Evolutionary conservation across 2,329 filamentous ascomycete species (phyloP), one percentile per base, ranked within the genome.

Genomic region (Balansia obtecta): DNA sequence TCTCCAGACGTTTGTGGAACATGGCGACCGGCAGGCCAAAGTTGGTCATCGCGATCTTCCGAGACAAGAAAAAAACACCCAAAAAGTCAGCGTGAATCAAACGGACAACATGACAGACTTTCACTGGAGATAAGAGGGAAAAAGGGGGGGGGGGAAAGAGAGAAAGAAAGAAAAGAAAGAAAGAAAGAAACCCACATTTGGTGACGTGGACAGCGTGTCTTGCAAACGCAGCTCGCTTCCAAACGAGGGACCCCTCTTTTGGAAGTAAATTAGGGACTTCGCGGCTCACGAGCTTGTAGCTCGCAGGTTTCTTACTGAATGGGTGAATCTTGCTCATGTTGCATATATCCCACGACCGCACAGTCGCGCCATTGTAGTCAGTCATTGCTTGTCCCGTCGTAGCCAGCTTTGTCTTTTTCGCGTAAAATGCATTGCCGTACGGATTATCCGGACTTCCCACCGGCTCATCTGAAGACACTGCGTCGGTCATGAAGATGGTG

Each of bases 351-450:
- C 90, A 96, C 0, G 88, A 91, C 18, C 90, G 75, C 53, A 81
- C 83, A 0, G 86, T 91, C 11, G 74, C 73, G 51, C 86, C 86
- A 60, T 95, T 76, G 66, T 95, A 96, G 63, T 95, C 85, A 12
- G 85, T 86, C 64, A 76, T 79, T 0, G 83, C 76, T 58, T 86
- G 76, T 32, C 73, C 75, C 3, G 84, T 79, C 0, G 83, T 95
- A 7, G 73, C 78, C 53, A 88, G 82, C 66, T 86, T 87, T 2
- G 86, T 95, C 68, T 86, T 86, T 68, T 87, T 83, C 4, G 86
- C 86, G 59, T 85, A 90, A 66, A 95, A 95, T 7, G 85, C 89
- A 61, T 96, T 95, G 49, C 90, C 90, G 67, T 95, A 90, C 54
- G 74, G 83, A 71, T 96, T 96, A 68, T 90, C 85, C 1, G 75